A percentile compares a stretch with the other conserved stretches of the same genome.
phyloP scores from a whole-genome alignment of 495 filamentous ascomycete genomes.

The Parachaetomium inaequale region DNA sequence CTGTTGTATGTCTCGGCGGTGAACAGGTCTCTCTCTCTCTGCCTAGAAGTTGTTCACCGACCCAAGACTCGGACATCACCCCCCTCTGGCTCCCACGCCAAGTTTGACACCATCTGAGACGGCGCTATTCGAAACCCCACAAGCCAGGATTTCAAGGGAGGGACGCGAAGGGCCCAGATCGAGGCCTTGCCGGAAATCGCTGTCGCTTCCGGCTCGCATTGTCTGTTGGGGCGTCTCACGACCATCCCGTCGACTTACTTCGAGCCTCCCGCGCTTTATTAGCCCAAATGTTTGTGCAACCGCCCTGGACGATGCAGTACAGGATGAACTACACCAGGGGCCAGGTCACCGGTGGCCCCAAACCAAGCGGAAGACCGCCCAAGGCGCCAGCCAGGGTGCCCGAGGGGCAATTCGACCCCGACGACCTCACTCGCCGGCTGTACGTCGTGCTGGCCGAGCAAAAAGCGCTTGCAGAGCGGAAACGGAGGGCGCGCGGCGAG shows the following conservation, averaged over 20 bases:
- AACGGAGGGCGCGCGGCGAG: conserved; percentile 8
- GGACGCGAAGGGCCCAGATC: not conserved
- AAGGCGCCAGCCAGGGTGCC: conserved; percentile 1
- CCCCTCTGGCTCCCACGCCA: not conserved
- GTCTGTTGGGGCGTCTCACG: not conserved
- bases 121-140: not conserved
- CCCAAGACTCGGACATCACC: not conserved
- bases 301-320: conserved; percentile 21
- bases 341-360: conserved; percentile 8
- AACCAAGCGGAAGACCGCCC: not conserved
- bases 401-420: conserved; percentile 48
- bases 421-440: conserved; percentile 48
- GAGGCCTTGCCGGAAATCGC: not conserved
- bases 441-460: conserved; percentile 44
- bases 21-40: not conserved
- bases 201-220: not conserved
- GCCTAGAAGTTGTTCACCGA: not conserved
- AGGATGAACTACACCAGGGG: conserved; percentile 25
- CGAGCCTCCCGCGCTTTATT: not conserved
- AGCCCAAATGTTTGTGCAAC: not conserved
- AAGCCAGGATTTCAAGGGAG: not conserved
- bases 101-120: not conserved
- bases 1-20: not conserved
- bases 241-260: not conserved
- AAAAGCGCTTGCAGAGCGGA: conserved; percentile 29